phyloP scores from a whole-genome alignment of 345 rosid species.

The Citrus unshiu region DNA sequence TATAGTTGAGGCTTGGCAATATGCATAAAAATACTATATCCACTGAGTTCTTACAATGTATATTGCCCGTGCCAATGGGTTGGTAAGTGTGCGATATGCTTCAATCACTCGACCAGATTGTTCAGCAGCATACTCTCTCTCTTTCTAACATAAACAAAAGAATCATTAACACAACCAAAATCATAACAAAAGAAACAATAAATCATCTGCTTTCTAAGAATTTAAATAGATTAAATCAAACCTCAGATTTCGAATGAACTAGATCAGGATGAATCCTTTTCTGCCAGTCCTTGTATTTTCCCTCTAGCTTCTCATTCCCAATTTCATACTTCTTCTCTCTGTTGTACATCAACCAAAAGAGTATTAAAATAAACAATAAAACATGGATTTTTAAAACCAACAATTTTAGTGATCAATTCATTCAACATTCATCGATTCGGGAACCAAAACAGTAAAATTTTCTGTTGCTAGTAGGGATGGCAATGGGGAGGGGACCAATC shows the following conservation, averaged over 20 bases:
- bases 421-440: neutral
- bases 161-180: neutral
- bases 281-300: conserved; percentile 86
- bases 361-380: neutral
- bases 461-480: neutral
- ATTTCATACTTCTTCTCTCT: conserved; percentile 70
- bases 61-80: conserved; percentile 64
- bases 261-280: conserved; percentile 95
- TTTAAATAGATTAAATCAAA: conserved; percentile 12
- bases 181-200: neutral
- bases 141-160: conserved; percentile 38
- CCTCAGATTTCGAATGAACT: conserved; percentile 93
- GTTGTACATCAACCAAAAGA: conserved; percentile 1
- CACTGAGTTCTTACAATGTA: conserved; percentile 58
- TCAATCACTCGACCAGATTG: conserved; percentile 86
- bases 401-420: neutral
- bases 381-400: neutral
- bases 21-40: neutral
- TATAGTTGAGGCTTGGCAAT: neutral
- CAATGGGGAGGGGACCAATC: too few species aligned
- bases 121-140: conserved; percentile 76
- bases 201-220: neutral
- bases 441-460: too few species aligned
- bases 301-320: conserved; percentile 51
- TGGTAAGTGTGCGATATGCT: conserved; percentile 66